phyloP scores from a whole-genome alignment of 2,329 filamentous ascomycete genomes.

The Harringtonia aguacate region DNA sequence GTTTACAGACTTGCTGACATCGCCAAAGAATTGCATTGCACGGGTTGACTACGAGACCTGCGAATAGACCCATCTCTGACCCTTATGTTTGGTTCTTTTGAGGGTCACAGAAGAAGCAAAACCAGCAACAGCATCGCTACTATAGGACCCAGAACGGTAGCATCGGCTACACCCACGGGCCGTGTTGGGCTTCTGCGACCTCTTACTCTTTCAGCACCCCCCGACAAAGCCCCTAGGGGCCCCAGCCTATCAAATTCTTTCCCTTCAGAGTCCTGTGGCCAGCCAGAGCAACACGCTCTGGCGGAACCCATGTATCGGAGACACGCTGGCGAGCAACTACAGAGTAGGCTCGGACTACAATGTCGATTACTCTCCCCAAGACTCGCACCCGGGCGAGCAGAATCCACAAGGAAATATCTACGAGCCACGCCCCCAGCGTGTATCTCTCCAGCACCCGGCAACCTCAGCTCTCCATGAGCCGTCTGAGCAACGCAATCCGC shows the following conservation, averaged over 20 bases:
- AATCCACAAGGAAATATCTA: constrained; percentile 33
- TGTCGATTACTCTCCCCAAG: constrained; percentile 64
- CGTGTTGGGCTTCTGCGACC: constrained; percentile 4
- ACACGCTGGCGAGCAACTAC: constrained; percentile 66
- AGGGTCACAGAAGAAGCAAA: neutral
- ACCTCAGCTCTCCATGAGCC: constrained; percentile 35
- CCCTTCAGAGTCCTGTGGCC: constrained; percentile 53
- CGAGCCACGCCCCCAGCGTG: constrained; percentile 26
- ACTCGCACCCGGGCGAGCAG: constrained; percentile 53
- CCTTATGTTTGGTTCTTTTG: neutral
- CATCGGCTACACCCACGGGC: too few relatives aligned
- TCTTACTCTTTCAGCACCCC: constrained; percentile 10
- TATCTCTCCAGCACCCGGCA: constrained; percentile 36
- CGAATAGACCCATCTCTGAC: too few relatives aligned
- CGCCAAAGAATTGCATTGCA: too few relatives aligned
- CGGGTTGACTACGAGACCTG: neutral
- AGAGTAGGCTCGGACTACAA: constrained; percentile 59
- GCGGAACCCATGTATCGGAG: constrained; percentile 63
- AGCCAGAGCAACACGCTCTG: constrained; percentile 69
- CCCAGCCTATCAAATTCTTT: constrained; percentile 43
- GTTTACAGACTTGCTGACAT: too few relatives aligned
- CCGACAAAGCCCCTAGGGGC: constrained; percentile 43
- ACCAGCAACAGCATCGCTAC: neutral
- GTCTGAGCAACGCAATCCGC: constrained; percentile 28
- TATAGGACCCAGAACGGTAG: too few relatives aligned